A percentile compares a stretch with the other conserved stretches of the same genome.
Conservation (phyloP, 106 monocot species). For the Apostasia shenzhenica region DNA sequence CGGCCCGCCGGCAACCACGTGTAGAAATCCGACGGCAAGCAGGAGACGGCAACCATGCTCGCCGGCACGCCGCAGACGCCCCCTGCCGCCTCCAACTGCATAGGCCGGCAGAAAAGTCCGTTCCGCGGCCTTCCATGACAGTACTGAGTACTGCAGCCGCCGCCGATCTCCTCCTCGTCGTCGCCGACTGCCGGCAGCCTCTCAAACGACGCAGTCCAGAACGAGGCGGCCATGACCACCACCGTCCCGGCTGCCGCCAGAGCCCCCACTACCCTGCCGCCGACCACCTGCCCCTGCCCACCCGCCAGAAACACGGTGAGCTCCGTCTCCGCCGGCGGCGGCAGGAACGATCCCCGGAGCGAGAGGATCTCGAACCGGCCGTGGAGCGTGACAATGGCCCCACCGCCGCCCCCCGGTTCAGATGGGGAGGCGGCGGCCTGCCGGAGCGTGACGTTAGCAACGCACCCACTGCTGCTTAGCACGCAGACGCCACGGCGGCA, state of each 20-base stretch:
- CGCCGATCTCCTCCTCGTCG: background rate
- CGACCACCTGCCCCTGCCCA: conserved; percentile 23
- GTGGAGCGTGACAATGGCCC: background rate
- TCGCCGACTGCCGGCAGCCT: background rate
- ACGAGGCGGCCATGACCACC: conserved; percentile 1
- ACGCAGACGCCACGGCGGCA: conserved; percentile 18
- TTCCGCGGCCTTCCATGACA: no score
- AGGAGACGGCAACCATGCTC: no score
- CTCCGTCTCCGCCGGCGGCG: conserved; percentile 8
- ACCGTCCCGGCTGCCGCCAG: conserved; percentile 9
- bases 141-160: no score
- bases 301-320: conserved; percentile 22
- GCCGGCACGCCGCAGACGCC: no score
- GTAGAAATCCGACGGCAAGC: no score
- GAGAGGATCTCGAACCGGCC: conserved; percentile 22
- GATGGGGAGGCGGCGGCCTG: conserved; percentile 2
- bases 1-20: no score
- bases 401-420: background rate
- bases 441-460: conserved; percentile 21
- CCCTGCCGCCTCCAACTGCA: no score
- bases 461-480: conserved; percentile 16
- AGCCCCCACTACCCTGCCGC: background rate
- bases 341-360: conserved; percentile 17
- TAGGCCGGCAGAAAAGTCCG: no score
- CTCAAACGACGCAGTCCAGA: conserved; percentile 5